A percentile compares a stretch with the other conserved stretches of the same genome.
Evolutionary conservation across 768 basidiomycete genomes (phyloP).

Genomic region (Boletus patriciae): DNA sequence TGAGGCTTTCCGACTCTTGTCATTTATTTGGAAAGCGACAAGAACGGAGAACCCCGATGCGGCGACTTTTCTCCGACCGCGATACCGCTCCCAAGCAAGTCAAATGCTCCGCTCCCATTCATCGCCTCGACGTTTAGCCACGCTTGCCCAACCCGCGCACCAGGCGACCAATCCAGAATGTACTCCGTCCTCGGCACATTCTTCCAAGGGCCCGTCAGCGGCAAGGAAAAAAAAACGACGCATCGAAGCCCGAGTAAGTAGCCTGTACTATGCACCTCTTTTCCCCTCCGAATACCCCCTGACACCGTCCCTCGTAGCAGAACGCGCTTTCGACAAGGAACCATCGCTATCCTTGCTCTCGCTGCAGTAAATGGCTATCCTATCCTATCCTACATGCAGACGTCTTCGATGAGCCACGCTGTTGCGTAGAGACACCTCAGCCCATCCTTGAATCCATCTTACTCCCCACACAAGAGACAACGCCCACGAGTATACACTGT

Average conservation of each 20-base stretch:
- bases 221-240: conserved; percentile 75
- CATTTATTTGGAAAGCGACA: too few relatives aligned
- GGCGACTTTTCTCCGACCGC: too few relatives aligned
- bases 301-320: conserved; percentile 41
- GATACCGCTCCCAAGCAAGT: conserved; percentile 38
- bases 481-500: conserved; percentile 69
- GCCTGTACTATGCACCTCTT: conserved; percentile 32
- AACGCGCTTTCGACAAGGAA: too few relatives aligned
- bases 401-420: conserved; percentile 58
- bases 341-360: too few relatives aligned
- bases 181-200: conserved; percentile 83
- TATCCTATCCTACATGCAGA: conserved; percentile 81
- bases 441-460: conserved; percentile 33
- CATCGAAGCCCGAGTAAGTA: conserved; percentile 43
- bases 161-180: conserved; percentile 83
- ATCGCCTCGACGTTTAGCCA: conserved; percentile 84
- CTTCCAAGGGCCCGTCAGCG: conserved; percentile 76
- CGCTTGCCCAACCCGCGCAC: conserved; percentile 90
- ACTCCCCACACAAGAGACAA: conserved; percentile 30
- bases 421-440: conserved; percentile 83
- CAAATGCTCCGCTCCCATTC: conserved; percentile 53
- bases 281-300: neutral
- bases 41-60: too few relatives aligned
- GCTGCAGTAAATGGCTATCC: conserved; percentile 91
- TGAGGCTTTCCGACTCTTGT: too few relatives aligned